phyloP scores from a whole-genome alignment of 208 protist genomes.

The Leptomonas pyrrhocoris region DNA sequence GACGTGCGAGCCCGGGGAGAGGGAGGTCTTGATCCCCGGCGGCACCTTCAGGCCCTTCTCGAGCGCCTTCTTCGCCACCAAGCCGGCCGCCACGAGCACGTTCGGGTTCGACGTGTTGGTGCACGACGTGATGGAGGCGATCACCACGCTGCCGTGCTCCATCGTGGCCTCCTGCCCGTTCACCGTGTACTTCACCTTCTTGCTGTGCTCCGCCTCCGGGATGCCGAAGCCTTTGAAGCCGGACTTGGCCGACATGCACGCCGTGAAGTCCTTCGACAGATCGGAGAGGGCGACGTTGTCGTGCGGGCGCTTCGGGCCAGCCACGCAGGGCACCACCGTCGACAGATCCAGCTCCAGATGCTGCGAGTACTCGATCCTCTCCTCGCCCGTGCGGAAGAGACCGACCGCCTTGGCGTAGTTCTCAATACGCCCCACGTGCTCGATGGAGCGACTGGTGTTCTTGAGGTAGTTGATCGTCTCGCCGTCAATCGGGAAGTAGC shows the following conservation, averaged over 20 bases:
- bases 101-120: conserved; percentile 97
- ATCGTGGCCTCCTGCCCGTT: conserved; percentile 83
- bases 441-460: conserved; percentile 80
- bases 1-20: conserved; percentile 95
- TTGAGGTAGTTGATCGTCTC: conserved; percentile 94
- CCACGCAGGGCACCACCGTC: conserved; percentile 87
- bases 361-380: conserved; percentile 87
- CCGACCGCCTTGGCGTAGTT: conserved; percentile 89
- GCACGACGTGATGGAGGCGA: conserved; percentile 96
- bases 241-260: conserved; percentile 86
- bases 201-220: conserved; percentile 67
- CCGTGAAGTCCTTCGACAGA: conserved; percentile 93
- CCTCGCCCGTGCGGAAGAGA: conserved; percentile 84
- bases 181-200: conserved; percentile 81
- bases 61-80: conserved; percentile 94
- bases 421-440: conserved; percentile 91
- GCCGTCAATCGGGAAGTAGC: conserved; percentile 96
- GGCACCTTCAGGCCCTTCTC: conserved; percentile 89
- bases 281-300: conserved; percentile 93
- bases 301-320: conserved; percentile 96
- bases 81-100: conserved; percentile 94
- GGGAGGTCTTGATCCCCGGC: conserved; percentile 94
- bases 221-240: conserved; percentile 97
- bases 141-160: conserved; percentile 94
- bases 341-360: conserved; percentile 93